Percentiles rank a stretch among this genome's conserved stretches.
Evolutionary conservation across 768 basidiomycete genomes (phyloP).

Genomic region (Scleroderma citrinum): DNA sequence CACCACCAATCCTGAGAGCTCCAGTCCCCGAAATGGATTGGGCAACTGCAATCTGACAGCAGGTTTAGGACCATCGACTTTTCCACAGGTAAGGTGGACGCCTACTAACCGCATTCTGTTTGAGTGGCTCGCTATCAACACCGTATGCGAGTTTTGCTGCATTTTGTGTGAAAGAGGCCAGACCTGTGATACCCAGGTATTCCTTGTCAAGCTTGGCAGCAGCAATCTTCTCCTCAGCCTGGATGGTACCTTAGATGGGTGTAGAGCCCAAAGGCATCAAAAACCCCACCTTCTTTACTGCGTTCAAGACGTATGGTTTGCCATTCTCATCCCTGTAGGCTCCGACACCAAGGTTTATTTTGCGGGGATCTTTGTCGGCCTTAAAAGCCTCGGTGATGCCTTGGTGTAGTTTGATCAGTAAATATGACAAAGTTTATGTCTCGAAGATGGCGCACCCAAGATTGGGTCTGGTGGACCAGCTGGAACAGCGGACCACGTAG

Average conservation of each 20-base stretch:
- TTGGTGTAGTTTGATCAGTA: constrained; percentile 28
- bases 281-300: constrained; percentile 71
- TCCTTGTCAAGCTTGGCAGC: constrained; percentile 80
- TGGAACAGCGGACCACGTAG: constrained; percentile 76
- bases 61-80: constrained; percentile 4
- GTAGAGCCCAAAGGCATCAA: not conserved
- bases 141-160: constrained; percentile 93
- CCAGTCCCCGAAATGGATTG: constrained; percentile 98
- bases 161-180: constrained; percentile 76
- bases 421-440: not conserved
- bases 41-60: constrained; percentile 66
- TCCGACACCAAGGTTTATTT: constrained; percentile 98
- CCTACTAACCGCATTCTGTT: constrained; percentile 60
- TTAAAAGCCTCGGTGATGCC: constrained; percentile 95
- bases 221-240: constrained; percentile 76
- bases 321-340: constrained; percentile 92
- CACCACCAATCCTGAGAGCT: constrained; percentile 91
- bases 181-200: constrained; percentile 93
- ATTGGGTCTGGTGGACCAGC: constrained; percentile 92
- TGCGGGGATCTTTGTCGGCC: constrained; percentile 84
- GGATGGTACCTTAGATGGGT: constrained; percentile 3
- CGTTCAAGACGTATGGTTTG: constrained; percentile 88
- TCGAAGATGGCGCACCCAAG: constrained; percentile 51
- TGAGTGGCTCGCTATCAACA: constrained; percentile 65
- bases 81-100: not conserved